Percentiles rank a stretch among this genome's conserved stretches.
Evolutionary conservation across 1,284 basidiomycete genomes (phyloP).

Genomic region (Agaricales sp.): DNA sequence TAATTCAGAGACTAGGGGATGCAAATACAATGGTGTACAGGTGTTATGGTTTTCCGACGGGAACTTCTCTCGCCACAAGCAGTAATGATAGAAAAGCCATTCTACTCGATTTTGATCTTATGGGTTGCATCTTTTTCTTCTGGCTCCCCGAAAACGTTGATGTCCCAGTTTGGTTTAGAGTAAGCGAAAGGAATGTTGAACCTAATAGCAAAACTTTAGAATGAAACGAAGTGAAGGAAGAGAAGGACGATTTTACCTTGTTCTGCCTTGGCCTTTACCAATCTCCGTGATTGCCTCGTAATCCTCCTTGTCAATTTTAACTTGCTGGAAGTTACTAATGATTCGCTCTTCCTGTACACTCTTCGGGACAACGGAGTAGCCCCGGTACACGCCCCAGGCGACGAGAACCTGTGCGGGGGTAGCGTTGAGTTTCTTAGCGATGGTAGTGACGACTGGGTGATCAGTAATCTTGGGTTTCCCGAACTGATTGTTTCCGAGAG

Average conservation of each 20-base stretch:
- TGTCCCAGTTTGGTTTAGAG: constrained; percentile 36
- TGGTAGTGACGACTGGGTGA: constrained; percentile 46
- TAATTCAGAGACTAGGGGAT: no score
- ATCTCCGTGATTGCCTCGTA: constrained; percentile 47
- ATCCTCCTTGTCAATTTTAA: constrained; percentile 52
- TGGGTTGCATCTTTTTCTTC: constrained; percentile 40
- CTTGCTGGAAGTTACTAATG: constrained; percentile 61
- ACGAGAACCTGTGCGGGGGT: constrained; percentile 63
- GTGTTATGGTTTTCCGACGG: no score
- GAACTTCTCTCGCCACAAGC: neutral
- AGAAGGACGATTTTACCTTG: constrained; percentile 26
- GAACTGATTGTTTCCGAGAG: constrained; percentile 63
- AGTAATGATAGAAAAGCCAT: constrained; percentile 1
- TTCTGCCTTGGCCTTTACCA: constrained; percentile 35
- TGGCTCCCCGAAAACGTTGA: constrained; percentile 44
- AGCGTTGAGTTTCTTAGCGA: constrained; percentile 46
- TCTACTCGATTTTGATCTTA: constrained; percentile 32
- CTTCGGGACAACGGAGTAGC: constrained; percentile 67
- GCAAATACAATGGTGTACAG: no score
- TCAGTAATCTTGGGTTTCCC: constrained; percentile 50
- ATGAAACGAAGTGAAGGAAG: neutral
- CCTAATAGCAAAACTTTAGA: constrained; percentile 12
- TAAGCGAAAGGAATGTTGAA: constrained; percentile 44
- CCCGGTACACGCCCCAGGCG: constrained; percentile 57
- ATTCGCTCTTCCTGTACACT: constrained; percentile 53